These are phyloP conservation scores for Trichoderma sp. DNA, from an alignment of 2,329 filamentous ascomycete species.

Conservation along the genomic window DNA sequence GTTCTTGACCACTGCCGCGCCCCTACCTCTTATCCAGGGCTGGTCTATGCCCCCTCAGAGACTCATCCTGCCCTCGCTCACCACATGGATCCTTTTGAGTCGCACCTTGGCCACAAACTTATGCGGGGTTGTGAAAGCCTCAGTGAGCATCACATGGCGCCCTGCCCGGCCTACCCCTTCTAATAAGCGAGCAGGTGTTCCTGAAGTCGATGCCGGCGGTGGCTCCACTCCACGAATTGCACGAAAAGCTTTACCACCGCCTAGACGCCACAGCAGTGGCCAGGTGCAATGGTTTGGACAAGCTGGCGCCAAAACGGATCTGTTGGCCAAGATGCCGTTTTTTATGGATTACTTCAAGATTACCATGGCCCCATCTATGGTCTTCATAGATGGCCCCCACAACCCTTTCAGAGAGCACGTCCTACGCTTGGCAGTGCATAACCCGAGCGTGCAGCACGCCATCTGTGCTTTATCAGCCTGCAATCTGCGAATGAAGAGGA, in stretches of 20 bases:
- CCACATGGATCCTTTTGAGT: slow-evolving; percentile 57
- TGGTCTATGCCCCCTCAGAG: slow-evolving; percentile 60
- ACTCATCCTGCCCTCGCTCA: slow-evolving; percentile 55
- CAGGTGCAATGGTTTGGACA: slow-evolving; percentile 45
- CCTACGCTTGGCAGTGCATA: slow-evolving; percentile 71
- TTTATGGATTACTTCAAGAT: slow-evolving; percentile 93
- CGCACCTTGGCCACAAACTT: slow-evolving; percentile 51
- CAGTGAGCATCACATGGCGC: slow-evolving; percentile 45
- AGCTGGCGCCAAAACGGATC: slow-evolving; percentile 55
- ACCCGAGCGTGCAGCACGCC: slow-evolving; percentile 83
- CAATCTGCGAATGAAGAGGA: slow-evolving; percentile 82
- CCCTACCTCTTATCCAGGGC: slow-evolving; percentile 59
- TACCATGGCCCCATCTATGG: slow-evolving; percentile 86
- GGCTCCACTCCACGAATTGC: slow-evolving; percentile 41
- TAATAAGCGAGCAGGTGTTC: slow-evolving; percentile 44
- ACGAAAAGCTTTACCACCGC: slow-evolving; percentile 45
- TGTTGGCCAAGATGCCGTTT: slow-evolving; percentile 77
- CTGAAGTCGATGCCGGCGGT: slow-evolving; percentile 53
- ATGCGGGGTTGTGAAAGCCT: slow-evolving; percentile 55
- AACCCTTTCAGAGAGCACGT: slow-evolving; percentile 88
- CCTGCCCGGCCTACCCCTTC: slow-evolving; percentile 36
- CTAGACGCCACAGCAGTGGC: slow-evolving; percentile 44
- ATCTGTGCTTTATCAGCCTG: slow-evolving; percentile 87
- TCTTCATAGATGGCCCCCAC: slow-evolving; percentile 79
- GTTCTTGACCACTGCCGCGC: slow-evolving; percentile 55